Evolutionary conservation across 306 rosid genomes (phyloP).

Genomic region (Acmispon strigosus): DNA sequence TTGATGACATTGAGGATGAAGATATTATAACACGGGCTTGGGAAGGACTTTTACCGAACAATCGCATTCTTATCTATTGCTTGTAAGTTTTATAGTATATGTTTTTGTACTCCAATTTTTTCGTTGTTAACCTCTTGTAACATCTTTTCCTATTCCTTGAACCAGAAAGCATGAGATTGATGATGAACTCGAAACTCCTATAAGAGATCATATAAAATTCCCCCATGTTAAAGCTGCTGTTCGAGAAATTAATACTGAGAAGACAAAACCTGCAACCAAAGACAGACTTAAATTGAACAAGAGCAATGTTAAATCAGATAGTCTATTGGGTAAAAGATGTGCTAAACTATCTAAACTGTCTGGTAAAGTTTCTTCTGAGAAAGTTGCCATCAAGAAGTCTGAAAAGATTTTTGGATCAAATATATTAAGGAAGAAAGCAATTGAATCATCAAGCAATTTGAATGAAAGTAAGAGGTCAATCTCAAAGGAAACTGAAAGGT

Average conservation of each 20-base stretch:
- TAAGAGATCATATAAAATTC: constrained; percentile 68
- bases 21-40: constrained; percentile 59
- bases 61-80: constrained; percentile 84
- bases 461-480: constrained; percentile 29
- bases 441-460: constrained; percentile 19
- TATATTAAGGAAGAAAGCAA: constrained; percentile 38
- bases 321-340: constrained; percentile 25
- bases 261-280: constrained; percentile 30
- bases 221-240: constrained; percentile 36
- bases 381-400: constrained; percentile 23
- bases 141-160: constrained; percentile 17
- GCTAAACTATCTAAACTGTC: constrained; percentile 23
- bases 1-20: constrained; percentile 44
- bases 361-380: constrained; percentile 28
- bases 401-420: constrained; percentile 36
- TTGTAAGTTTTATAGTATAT: constrained; percentile 46
- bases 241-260: constrained; percentile 25
- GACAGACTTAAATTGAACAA: constrained; percentile 33
- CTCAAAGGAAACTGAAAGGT: constrained; percentile 29
- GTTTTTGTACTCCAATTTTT: constrained; percentile 18
- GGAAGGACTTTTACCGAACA: constrained; percentile 62
- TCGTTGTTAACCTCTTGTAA: constrained; percentile 11
- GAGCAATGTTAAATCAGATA: constrained; percentile 23
- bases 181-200: constrained; percentile 60
- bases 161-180: constrained; percentile 75